Percentiles rank a stretch among this genome's conserved stretches.
phyloP scores from a whole-genome alignment of 768 basidiomycete genomes.

The Lactarius hatsudake region DNA sequence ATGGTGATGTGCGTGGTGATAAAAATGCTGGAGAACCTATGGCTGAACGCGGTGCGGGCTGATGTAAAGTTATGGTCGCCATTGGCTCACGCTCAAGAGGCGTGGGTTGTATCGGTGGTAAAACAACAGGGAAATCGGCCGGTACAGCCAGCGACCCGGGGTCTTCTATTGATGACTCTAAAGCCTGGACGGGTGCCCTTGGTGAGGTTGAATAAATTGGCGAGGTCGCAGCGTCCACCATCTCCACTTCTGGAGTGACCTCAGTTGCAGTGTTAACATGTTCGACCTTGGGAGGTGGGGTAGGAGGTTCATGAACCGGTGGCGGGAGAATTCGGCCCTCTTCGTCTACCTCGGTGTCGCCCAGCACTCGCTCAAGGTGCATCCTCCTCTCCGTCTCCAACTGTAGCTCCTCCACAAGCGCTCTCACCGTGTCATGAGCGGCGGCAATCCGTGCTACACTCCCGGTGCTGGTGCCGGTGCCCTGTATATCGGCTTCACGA shows the following conservation, averaged over 20 bases:
- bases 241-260: slow-evolving; percentile 6
- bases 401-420: slow-evolving; percentile 57
- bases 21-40: slow-evolving; percentile 16
- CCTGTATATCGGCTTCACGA: slow-evolving; percentile 35
- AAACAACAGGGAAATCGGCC: not conserved
- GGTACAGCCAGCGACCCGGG: not conserved
- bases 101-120: not conserved
- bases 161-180: not conserved
- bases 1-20: slow-evolving; percentile 9
- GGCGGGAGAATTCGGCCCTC: slow-evolving; percentile 13
- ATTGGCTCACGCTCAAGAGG: not conserved
- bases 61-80: slow-evolving; percentile 1
- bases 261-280: not conserved
- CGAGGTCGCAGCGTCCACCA: slow-evolving; percentile 24
- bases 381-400: slow-evolving; percentile 52
- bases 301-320: slow-evolving; percentile 1
- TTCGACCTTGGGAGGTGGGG: not conserved
- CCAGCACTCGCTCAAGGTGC: slow-evolving; percentile 39
- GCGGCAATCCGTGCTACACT: slow-evolving; percentile 52
- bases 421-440: slow-evolving; percentile 48
- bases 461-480: slow-evolving; percentile 37
- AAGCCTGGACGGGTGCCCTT: not conserved
- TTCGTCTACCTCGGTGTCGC: slow-evolving; percentile 16
- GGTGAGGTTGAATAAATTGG: slow-evolving; percentile 18
- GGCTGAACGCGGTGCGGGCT: slow-evolving; percentile 11